Evolutionary conservation across 257 asterid genomes (phyloP).

Genomic region (Solanum corneliomulleri): DNA sequence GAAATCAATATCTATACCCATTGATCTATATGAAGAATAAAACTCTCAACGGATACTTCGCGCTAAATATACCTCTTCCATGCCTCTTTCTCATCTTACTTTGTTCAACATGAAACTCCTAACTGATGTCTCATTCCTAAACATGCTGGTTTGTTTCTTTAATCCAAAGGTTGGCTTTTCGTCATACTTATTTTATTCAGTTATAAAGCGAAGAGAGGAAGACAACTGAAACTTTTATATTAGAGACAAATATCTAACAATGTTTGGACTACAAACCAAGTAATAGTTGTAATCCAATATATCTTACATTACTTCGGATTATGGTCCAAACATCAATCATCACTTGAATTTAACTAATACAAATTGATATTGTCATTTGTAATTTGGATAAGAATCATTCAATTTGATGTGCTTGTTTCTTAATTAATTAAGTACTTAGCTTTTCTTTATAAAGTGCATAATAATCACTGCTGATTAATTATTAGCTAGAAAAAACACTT

Average conservation of each 20-base stretch:
- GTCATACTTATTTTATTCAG: not conserved
- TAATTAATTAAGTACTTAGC: not conserved
- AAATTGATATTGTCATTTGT: not conserved
- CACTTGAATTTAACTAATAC: not conserved
- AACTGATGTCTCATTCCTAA: not conserved
- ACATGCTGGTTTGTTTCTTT: not conserved
- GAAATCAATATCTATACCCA: not conserved
- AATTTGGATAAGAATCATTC: not conserved
- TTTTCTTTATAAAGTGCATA: not conserved
- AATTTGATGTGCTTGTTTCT: not conserved
- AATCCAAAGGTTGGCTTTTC: not conserved
- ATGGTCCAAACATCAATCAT: not conserved
- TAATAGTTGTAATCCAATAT: not conserved
- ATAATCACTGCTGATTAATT: not conserved
- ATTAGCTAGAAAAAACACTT: not conserved
- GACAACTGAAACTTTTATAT: not conserved
- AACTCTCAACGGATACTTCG: not conserved
- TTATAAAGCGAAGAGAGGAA: not conserved
- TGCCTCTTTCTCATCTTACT: not conserved
- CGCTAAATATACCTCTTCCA: not conserved
- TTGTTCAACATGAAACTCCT: not conserved
- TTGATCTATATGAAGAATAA: not conserved
- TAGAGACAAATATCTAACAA: not conserved
- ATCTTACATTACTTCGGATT: not conserved
- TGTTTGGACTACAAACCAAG: not conserved